Conservation (phyloP, 75 land plant species). For the Cunninghamia lanceolata region DNA sequence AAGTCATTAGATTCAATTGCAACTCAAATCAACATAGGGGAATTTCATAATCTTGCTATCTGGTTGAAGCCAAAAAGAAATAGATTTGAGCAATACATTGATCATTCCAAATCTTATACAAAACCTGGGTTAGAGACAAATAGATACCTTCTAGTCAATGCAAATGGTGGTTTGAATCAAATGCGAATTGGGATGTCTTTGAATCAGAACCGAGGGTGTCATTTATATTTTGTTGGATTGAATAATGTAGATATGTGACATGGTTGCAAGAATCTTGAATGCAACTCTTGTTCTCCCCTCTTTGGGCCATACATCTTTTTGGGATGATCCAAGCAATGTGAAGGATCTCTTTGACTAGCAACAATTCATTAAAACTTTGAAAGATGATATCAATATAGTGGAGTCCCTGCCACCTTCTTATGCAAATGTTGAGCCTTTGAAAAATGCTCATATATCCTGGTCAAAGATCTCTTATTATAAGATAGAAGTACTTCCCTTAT, state of each 20-base stretch:
- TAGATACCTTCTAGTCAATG: constrained; percentile 83
- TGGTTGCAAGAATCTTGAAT: constrained; percentile 96
- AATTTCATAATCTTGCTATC: constrained; percentile 49
- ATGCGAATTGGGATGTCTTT: constrained; percentile 77
- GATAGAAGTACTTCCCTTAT: constrained; percentile 56
- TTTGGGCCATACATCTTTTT: constrained; percentile 84
- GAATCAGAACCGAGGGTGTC: background rate
- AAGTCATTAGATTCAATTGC: constrained; percentile 11
- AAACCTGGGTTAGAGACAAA: constrained; percentile 50
- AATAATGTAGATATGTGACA: constrained; percentile 88
- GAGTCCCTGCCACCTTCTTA: constrained; percentile 56
- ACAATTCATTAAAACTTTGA: constrained; percentile 60
- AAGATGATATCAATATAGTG: constrained; percentile 70
- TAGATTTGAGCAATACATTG: constrained; percentile 73
- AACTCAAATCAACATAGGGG: constrained; percentile 18
- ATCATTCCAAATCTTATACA: constrained; percentile 31
- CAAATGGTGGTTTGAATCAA: constrained; percentile 97
- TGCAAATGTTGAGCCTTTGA: constrained; percentile 42
- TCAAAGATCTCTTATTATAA: constrained; percentile 81
- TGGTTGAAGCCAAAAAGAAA: constrained; percentile 82
- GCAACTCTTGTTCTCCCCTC: constrained; percentile 89
- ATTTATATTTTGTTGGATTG: constrained; percentile 8
- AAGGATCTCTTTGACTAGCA: constrained; percentile 82
- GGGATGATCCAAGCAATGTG: constrained; percentile 93
- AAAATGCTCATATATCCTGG: constrained; percentile 83